phyloP scores from a whole-genome alignment of 306 rosid genomes.

The Gynostemma pentaphyllum region DNA sequence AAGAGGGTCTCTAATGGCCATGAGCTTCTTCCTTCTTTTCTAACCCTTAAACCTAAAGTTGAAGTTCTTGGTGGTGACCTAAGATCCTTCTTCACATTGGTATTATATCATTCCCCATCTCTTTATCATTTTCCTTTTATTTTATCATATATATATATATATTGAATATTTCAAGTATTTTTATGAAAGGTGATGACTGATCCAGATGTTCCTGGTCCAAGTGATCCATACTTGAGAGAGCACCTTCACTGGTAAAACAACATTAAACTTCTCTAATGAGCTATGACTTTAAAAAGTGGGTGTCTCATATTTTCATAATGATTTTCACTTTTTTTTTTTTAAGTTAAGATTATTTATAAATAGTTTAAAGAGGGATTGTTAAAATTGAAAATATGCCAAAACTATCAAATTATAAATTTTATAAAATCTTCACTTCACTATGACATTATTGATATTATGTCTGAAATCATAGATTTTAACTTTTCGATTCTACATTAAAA shows the following conservation, averaged over 20 bases:
- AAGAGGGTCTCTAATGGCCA: constrained; percentile 67
- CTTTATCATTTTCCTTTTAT: too few relatives aligned
- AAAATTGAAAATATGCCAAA: too few relatives aligned
- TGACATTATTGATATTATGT: too few relatives aligned
- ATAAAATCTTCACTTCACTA: too few relatives aligned
- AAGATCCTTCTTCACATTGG: constrained; percentile 89
- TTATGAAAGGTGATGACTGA: constrained; percentile 75
- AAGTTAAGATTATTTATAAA: too few relatives aligned
- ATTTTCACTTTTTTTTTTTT: too few relatives aligned
- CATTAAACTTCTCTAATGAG: neutral
- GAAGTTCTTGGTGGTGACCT: constrained; percentile 79
- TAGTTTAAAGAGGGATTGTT: too few relatives aligned
- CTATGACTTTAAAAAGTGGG: too few relatives aligned
- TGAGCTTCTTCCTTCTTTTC: constrained; percentile 55
- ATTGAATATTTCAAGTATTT: neutral
- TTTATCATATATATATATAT: neutral
- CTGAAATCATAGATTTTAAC: too few relatives aligned
- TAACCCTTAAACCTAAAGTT: constrained; percentile 58
- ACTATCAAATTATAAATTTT: too few relatives aligned
- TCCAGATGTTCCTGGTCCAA: constrained; percentile 96
- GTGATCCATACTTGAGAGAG: constrained; percentile 87
- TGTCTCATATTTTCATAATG: too few relatives aligned
- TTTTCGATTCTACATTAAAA: too few relatives aligned
- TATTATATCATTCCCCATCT: constrained; percentile 4
- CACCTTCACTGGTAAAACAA: constrained; percentile 95